Conservation (phyloP, 2,329 filamentous ascomycete species). For the Ophiostoma perfectum region DNA sequence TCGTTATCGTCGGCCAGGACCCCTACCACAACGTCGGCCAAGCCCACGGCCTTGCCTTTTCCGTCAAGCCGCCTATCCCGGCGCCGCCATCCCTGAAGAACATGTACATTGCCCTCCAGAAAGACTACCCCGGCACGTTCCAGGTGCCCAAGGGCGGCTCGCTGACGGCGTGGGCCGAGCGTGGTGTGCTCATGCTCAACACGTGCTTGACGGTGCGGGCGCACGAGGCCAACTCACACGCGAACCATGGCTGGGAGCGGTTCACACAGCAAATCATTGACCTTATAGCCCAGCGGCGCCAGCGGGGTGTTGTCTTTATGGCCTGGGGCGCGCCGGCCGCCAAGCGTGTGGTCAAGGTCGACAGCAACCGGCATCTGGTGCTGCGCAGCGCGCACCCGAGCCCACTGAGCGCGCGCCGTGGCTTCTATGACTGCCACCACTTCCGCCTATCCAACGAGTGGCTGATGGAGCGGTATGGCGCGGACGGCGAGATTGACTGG, state of each 20-base stretch:
- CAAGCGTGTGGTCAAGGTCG: constrained; percentile 69
- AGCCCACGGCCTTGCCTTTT: constrained; percentile 94
- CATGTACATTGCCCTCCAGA: constrained; percentile 83
- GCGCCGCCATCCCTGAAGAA: constrained; percentile 88
- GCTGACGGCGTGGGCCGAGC: constrained; percentile 88
- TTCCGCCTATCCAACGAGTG: constrained; percentile 81
- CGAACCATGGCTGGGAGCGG: constrained; percentile 82
- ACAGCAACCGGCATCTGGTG: constrained; percentile 69
- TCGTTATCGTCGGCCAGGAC: constrained; percentile 91
- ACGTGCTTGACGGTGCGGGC: constrained; percentile 90
- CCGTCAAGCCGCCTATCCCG: constrained; percentile 78
- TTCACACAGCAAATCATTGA: constrained; percentile 93
- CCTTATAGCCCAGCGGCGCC: constrained; percentile 69
- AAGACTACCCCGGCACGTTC: constrained; percentile 77
- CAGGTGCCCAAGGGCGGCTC: constrained; percentile 70
- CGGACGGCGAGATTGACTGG: constrained; percentile 82
- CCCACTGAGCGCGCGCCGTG: constrained; percentile 75
- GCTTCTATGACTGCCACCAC: constrained; percentile 79
- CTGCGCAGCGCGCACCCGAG: constrained; percentile 86
- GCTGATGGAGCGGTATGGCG: constrained; percentile 72
- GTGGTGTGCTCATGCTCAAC: constrained; percentile 88
- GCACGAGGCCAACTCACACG: constrained; percentile 80
- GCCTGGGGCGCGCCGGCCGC: constrained; percentile 87
- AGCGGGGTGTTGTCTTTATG: constrained; percentile 82
- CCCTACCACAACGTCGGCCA: constrained; percentile 96